These are phyloP conservation scores for Apiotrichum siamense DNA, from an alignment of 1,284 basidiomycete genomes.

Conservation along the genomic window DNA sequence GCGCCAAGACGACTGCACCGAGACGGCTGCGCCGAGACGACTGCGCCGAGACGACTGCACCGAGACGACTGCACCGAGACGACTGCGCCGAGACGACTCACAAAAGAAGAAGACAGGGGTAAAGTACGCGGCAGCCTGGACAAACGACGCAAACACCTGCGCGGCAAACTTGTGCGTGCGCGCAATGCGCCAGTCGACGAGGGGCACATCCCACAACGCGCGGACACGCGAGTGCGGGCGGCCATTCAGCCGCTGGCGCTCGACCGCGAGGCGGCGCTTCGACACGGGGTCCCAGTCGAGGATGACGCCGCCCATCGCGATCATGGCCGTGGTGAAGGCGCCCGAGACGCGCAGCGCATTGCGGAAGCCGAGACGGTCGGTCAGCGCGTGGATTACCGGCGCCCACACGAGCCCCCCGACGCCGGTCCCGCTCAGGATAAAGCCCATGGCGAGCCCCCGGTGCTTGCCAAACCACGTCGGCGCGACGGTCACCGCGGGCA, in stretches of 20 bases:
- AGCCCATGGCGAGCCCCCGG: slow-evolving; percentile 32
- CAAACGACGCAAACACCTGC: slow-evolving; percentile 18
- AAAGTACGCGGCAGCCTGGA: slow-evolving; percentile 32
- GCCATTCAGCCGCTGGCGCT: slow-evolving; percentile 1
- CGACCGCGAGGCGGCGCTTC: slow-evolving; percentile 16
- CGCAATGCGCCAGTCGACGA: slow-evolving; percentile 30
- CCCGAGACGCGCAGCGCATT: slow-evolving; percentile 26
- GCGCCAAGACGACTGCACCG: too few relatives aligned
- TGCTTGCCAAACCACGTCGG: slow-evolving; percentile 27
- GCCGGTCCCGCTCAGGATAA: slow-evolving; percentile 32
- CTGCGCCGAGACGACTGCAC: too few relatives aligned
- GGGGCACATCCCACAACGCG: slow-evolving; percentile 16
- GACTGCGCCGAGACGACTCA: too few relatives aligned
- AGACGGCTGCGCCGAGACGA: too few relatives aligned
- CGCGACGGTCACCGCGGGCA: slow-evolving; percentile 27
- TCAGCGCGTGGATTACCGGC: slow-evolving; percentile 25
- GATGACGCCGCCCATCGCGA: slow-evolving; percentile 11
- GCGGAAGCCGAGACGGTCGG: slow-evolving; percentile 21
- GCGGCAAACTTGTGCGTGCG: slow-evolving; percentile 18
- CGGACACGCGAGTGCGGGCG: neutral
- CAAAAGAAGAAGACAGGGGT: slow-evolving; percentile 34
- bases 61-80: too few relatives aligned
- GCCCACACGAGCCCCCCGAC: slow-evolving; percentile 31
- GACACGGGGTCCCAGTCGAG: slow-evolving; percentile 28
- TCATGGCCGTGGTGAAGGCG: slow-evolving; percentile 10